These are phyloP conservation scores for Garcia nutans DNA, from an alignment of 345 rosid species.

Conservation along the genomic window DNA sequence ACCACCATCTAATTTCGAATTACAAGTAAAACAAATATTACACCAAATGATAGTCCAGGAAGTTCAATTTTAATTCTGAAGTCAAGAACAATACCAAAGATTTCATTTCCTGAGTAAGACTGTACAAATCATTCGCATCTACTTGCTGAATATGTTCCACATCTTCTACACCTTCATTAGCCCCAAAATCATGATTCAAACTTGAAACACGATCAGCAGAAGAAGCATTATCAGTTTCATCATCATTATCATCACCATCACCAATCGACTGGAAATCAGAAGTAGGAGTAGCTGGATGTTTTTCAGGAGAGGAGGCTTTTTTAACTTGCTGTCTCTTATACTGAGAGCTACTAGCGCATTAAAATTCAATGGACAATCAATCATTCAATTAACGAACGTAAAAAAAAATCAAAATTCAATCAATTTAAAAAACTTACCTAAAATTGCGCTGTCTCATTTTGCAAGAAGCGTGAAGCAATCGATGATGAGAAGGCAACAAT, in stretches of 20 bases:
- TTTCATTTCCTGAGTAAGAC: slow-evolving; percentile 38
- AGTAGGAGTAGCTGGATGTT: slow-evolving; percentile 24
- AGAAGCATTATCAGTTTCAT: slow-evolving; percentile 35
- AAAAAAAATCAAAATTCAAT: neutral
- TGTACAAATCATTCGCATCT: slow-evolving; percentile 27
- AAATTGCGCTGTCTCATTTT: slow-evolving; percentile 61
- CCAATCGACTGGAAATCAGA: slow-evolving; percentile 35
- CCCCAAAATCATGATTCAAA: slow-evolving; percentile 22
- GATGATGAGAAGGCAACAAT: slow-evolving; percentile 37
- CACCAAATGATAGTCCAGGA: neutral
- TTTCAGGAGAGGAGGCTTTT: slow-evolving; percentile 48
- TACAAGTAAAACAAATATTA: neutral
- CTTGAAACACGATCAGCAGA: slow-evolving; percentile 17
- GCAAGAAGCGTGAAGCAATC: slow-evolving; percentile 58
- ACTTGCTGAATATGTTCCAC: slow-evolving; percentile 22
- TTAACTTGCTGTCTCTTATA: slow-evolving; percentile 50
- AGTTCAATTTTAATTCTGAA: neutral
- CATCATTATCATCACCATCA: slow-evolving; percentile 36
- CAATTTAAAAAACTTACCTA: slow-evolving; percentile 39
- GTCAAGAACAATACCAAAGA: slow-evolving; percentile 42
- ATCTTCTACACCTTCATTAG: slow-evolving; percentile 21
- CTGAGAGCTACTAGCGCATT: slow-evolving; percentile 35
- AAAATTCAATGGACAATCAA: neutral
- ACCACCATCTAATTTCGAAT: neutral
- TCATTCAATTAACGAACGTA: neutral